phyloP scores from a whole-genome alignment of 2,329 filamentous ascomycete species.

The Fusarium hainanense region DNA sequence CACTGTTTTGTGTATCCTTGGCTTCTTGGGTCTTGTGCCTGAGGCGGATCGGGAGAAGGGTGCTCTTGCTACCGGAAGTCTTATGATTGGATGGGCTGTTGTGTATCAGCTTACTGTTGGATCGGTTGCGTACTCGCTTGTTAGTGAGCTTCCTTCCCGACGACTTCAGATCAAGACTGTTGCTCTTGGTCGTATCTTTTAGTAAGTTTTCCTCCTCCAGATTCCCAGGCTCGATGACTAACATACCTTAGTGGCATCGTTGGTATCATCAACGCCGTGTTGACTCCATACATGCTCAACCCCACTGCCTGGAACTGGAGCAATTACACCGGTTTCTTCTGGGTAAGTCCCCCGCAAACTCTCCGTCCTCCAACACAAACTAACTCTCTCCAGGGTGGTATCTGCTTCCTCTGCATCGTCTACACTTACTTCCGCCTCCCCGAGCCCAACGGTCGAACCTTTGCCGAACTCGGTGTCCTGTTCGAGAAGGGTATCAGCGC shows the following conservation, averaged over 20 bases:
- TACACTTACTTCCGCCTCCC: conserved; percentile 72
- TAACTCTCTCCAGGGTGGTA: conserved; percentile 55
- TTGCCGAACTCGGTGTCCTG: conserved; percentile 85
- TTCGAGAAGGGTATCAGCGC: conserved; percentile 80
- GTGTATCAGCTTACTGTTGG: conserved; percentile 89
- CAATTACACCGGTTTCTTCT: conserved; percentile 90
- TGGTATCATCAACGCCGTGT: conserved; percentile 80
- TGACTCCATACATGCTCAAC: conserved; percentile 95
- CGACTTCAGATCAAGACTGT: conserved; percentile 92
- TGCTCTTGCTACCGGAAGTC: conserved; percentile 80
- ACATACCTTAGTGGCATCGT: conserved; percentile 72
- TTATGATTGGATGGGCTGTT: conserved; percentile 86
- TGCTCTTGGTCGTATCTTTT: conserved; percentile 82
- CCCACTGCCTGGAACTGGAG: conserved; percentile 87
- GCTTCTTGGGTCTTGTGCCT: conserved; percentile 82
- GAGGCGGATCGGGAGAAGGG: conserved; percentile 66
- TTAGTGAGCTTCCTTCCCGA: conserved; percentile 84
- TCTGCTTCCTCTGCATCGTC: conserved; percentile 82
- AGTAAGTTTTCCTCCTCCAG: conserved; percentile 56
- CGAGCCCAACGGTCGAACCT: conserved; percentile 82
- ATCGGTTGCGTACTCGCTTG: conserved; percentile 89
- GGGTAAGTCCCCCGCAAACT: conserved; percentile 57
- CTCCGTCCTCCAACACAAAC: neutral
- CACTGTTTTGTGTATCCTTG: conserved; percentile 81
- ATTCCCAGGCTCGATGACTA: neutral